phyloP scores from a whole-genome alignment of 1,284 basidiomycete species.

The Ceratobasidium sp. region DNA sequence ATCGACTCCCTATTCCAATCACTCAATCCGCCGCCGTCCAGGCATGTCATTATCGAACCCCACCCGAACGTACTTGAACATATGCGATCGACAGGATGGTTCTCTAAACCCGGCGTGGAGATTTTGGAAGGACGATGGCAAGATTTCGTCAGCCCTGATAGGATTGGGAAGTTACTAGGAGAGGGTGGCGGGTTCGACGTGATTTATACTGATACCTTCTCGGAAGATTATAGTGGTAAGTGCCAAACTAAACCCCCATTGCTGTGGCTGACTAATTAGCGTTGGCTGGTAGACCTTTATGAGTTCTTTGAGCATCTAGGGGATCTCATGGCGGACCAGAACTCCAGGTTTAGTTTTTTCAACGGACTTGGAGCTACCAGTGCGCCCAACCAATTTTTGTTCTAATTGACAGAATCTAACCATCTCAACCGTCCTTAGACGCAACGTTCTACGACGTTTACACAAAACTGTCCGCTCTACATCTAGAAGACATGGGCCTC shows the following conservation, averaged over 20 bases:
- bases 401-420: not conserved
- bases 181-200: constrained; percentile 83
- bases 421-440: constrained; percentile 64
- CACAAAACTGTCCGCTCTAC: constrained; percentile 85
- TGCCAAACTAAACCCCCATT: not conserved
- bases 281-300: constrained; percentile 69
- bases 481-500: constrained; percentile 84
- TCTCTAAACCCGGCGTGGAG: constrained; percentile 78
- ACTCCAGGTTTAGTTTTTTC: constrained; percentile 94
- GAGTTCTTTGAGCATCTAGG: constrained; percentile 88
- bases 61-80: constrained; percentile 90
- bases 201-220: constrained; percentile 96
- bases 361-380: constrained; percentile 97
- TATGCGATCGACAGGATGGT: constrained; percentile 81
- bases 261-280: not conserved
- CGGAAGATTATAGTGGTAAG: constrained; percentile 84
- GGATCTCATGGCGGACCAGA: constrained; percentile 79
- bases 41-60: constrained; percentile 95
- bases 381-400: constrained; percentile 65
- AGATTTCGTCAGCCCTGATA: constrained; percentile 75
- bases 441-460: constrained; percentile 93
- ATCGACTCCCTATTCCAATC: constrained; percentile 87
- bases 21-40: constrained; percentile 68
- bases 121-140: constrained; percentile 95
- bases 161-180: constrained; percentile 58